Conservation (phyloP, 352 stramenopile species). For the Globisporangium irregulare region DNA sequence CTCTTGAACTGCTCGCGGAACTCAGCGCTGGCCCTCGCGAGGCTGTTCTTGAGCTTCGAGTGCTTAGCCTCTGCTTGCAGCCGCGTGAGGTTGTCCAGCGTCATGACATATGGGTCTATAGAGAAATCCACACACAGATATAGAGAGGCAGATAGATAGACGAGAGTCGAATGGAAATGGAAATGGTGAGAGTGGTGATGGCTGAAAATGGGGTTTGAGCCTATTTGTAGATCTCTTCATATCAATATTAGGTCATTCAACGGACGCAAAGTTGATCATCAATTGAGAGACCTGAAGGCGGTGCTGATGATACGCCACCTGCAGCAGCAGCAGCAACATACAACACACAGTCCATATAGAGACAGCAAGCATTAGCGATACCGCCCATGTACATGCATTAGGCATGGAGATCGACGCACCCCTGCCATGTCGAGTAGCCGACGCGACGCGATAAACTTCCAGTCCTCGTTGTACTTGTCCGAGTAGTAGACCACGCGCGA, state of each 20-base stretch:
- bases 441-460: constrained; percentile 86
- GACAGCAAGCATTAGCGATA: not conserved
- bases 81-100: constrained; percentile 62
- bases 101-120: constrained; percentile 29
- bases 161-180: no score
- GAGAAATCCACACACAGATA: no score
- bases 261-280: constrained; percentile 64
- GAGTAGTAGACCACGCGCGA: constrained; percentile 94
- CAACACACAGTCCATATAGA: not conserved
- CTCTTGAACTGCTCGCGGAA: constrained; percentile 47
- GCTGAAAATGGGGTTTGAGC: no score
- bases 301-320: constrained; percentile 62
- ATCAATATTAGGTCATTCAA: constrained; percentile 23
- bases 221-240: not conserved
- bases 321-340: not conserved
- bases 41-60: constrained; percentile 53
- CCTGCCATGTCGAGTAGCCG: constrained; percentile 87
- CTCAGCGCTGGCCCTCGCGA: constrained; percentile 37
- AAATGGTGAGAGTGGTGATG: no score
- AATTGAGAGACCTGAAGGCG: constrained; percentile 49
- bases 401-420: constrained; percentile 18
- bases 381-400: not conserved
- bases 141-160: not conserved
- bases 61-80: constrained; percentile 54
- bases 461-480: constrained; percentile 93